Evolutionary conservation across 2,329 filamentous ascomycete genomes (phyloP).

Genomic region (Corynespora cassiicola): DNA sequence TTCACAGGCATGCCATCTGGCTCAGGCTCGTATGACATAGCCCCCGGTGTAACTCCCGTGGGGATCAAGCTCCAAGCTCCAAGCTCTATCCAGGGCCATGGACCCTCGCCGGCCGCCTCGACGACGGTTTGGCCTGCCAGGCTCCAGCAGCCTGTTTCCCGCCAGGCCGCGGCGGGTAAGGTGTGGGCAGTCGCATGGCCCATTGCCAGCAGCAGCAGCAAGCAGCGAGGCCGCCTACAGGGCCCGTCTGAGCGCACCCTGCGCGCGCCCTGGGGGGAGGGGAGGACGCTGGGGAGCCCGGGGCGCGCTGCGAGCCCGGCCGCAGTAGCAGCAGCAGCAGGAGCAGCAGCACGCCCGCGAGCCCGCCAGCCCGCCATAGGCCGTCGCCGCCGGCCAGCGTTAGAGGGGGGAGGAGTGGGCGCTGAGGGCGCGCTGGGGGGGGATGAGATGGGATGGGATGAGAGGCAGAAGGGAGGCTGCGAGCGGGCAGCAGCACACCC

Average conservation of each 20-base stretch:
- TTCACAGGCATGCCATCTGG: slow-evolving; percentile 34
- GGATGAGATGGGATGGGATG: no score
- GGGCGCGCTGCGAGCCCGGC: no score
- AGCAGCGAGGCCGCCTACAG: no score
- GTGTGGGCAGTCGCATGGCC: no score
- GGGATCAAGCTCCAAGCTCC: slow-evolving; percentile 34
- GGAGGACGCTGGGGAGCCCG: no score
- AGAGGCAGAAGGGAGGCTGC: no score
- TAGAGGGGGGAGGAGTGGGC: background rate
- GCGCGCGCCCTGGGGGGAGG: no score
- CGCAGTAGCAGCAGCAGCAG: no score
- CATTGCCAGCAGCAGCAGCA: background rate
- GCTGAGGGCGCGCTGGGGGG: background rate
- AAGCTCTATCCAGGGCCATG: slow-evolving; percentile 36
- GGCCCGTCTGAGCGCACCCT: no score
- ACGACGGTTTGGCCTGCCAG: slow-evolving; percentile 21
- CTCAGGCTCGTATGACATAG: slow-evolving; percentile 48
- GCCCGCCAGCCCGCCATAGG: background rate
- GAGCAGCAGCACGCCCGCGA: background rate
- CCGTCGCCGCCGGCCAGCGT: slow-evolving; percentile 1
- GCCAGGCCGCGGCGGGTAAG: slow-evolving; percentile 18
- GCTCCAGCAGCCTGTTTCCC: slow-evolving; percentile 21
- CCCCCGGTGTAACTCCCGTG: slow-evolving; percentile 46
- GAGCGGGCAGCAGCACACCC: no score
- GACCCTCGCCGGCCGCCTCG: slow-evolving; percentile 30